Percentiles rank a stretch among this genome's conserved stretches.
phyloP scores from a whole-genome alignment of 352 stramenopile genomes.

The Globisporangium viniferum region DNA sequence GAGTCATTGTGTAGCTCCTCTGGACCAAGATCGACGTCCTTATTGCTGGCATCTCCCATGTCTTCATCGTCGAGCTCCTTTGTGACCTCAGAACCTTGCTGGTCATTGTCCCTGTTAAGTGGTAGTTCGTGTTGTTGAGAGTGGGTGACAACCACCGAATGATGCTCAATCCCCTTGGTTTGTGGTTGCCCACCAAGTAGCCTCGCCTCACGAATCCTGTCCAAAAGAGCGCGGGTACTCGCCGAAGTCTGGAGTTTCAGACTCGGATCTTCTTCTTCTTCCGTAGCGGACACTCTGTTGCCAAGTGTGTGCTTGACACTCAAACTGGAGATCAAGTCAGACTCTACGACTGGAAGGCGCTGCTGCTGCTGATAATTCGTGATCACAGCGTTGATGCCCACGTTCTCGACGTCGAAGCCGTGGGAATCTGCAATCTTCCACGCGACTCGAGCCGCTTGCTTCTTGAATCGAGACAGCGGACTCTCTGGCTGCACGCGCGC shows the following conservation, averaged over 20 bases:
- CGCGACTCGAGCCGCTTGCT: constrained; percentile 20
- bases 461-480: constrained; percentile 43
- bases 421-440: neutral
- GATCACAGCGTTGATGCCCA: no score
- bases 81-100: neutral
- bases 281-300: neutral
- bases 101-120: neutral
- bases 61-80: neutral
- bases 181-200: constrained; percentile 10
- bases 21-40: neutral
- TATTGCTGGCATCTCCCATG: neutral
- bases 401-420: no score
- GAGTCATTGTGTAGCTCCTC: neutral
- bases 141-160: no score
- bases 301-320: neutral
- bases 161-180: no score
- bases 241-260: constrained; percentile 1
- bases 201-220: constrained; percentile 44
- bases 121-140: neutral
- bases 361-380: no score
- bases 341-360: neutral
- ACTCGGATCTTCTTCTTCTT: neutral
- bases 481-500: constrained; percentile 19
- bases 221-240: constrained; percentile 25
- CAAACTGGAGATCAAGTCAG: neutral